Evolutionary conservation across 805 yeast genomes (phyloP).

Genomic region (Barnettozyma sucrosica): DNA sequence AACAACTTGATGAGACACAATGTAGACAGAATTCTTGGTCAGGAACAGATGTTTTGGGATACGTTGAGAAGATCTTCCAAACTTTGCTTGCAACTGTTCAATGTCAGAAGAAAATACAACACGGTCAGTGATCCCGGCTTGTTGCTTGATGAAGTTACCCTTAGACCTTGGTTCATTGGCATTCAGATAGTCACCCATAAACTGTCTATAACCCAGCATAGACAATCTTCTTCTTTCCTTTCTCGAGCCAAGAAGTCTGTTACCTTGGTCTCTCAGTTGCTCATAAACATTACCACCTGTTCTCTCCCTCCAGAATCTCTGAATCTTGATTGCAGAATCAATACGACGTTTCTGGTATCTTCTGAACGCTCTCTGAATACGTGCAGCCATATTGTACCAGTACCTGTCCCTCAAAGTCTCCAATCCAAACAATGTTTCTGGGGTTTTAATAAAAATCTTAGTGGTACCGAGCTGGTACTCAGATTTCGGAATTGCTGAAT

Average conservation of each 20-base stretch:
- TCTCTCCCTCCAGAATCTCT: slow-evolving; percentile 75
- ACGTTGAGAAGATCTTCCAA: slow-evolving; percentile 87
- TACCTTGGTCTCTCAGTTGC: slow-evolving; percentile 82
- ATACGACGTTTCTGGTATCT: slow-evolving; percentile 71
- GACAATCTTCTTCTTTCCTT: slow-evolving; percentile 91
- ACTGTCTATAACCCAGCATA: slow-evolving; percentile 80
- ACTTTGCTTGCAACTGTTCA: slow-evolving; percentile 75
- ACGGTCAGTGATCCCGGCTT: slow-evolving; percentile 61
- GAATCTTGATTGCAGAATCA: slow-evolving; percentile 79
- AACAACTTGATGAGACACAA: slow-evolving; percentile 67
- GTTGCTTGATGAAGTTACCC: slow-evolving; percentile 70
- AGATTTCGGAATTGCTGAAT: slow-evolving; percentile 62
- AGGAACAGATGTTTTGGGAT: slow-evolving; percentile 67
- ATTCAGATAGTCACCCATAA: slow-evolving; percentile 89
- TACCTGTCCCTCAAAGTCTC: slow-evolving; percentile 96
- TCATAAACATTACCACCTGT: slow-evolving; percentile 78
- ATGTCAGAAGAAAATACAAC: slow-evolving; percentile 80
- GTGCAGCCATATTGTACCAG: slow-evolving; percentile 97
- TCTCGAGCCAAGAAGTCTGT: slow-evolving; percentile 57
- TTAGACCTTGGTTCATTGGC: slow-evolving; percentile 71
- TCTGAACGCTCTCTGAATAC: slow-evolving; percentile 97
- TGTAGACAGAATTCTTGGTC: slow-evolving; percentile 55
- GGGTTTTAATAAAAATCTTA: slow-evolving; percentile 91
- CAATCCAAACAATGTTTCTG: slow-evolving; percentile 90
- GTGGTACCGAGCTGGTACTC: slow-evolving; percentile 92